Conservation (phyloP, 345 rosid genomes). For the Eucalyptus pauciflora region DNA sequence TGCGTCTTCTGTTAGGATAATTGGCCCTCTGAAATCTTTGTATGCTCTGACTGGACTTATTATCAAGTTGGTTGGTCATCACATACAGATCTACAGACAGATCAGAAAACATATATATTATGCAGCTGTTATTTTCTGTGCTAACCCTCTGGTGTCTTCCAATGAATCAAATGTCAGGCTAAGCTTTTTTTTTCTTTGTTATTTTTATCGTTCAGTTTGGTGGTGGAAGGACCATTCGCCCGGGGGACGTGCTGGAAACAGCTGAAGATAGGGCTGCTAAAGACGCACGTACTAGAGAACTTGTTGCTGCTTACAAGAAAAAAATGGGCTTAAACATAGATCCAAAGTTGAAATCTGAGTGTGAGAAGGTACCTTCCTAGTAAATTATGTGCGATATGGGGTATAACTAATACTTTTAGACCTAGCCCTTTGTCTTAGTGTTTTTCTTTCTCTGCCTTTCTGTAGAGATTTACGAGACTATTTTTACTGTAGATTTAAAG, state of each 20-base stretch:
- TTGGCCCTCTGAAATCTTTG: not conserved
- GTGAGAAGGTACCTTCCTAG: conserved; percentile 50
- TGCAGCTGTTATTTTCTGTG: not conserved
- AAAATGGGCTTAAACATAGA: conserved; percentile 53
- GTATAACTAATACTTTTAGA: not conserved
- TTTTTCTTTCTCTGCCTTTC: not conserved
- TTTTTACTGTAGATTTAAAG: not conserved
- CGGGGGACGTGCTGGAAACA: conserved; percentile 75
- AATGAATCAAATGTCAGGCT: not conserved
- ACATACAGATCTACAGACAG: not conserved
- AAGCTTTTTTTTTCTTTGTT: not conserved
- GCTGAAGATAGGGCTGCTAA: conserved; percentile 64
- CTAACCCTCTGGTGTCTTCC: not conserved
- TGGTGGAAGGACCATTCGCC: conserved; percentile 72
- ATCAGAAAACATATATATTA: not conserved
- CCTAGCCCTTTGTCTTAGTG: not conserved
- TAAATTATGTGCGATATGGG: not conserved
- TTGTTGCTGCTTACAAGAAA: conserved; percentile 64
- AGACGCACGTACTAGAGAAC: conserved; percentile 45
- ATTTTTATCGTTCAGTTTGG: conserved; percentile 39
- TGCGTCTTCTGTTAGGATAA: not conserved
- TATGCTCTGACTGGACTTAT: not conserved
- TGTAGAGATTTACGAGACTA: not conserved
- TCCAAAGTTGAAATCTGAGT: conserved; percentile 62
- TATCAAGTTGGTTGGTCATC: not conserved